Percentiles rank a stretch among this genome's conserved stretches.
These are phyloP conservation scores for Ziziphus jujuba DNA, from an alignment of 306 rosid species.

Conservation along the genomic window DNA sequence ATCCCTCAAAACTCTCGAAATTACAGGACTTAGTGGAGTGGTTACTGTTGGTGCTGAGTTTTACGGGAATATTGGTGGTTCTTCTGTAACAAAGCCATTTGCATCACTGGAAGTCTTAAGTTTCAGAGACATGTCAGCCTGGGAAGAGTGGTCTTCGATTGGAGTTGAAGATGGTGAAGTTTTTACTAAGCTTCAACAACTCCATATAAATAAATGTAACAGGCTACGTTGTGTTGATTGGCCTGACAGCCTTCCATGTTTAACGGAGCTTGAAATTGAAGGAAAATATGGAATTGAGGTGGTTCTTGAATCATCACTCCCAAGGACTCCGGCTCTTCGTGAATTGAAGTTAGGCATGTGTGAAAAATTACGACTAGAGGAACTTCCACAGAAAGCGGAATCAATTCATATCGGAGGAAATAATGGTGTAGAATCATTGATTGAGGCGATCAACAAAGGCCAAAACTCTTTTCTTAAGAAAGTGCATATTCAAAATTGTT, in stretches of 20 bases:
- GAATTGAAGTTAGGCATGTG: background rate
- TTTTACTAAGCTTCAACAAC: slow-evolving; percentile 7
- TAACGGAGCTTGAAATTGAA: background rate
- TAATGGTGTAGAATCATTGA: background rate
- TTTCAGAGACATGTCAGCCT: slow-evolving; percentile 2
- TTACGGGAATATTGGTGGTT: slow-evolving; percentile 6
- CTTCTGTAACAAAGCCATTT: background rate
- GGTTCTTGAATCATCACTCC: slow-evolving; percentile 24
- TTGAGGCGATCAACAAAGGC: background rate
- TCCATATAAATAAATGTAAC: background rate
- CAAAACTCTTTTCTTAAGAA: background rate
- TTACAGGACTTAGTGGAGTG: background rate
- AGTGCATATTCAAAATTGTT: slow-evolving; percentile 7
- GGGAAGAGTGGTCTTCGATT: slow-evolving; percentile 11
- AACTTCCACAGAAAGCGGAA: too few relatives aligned
- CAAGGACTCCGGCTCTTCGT: slow-evolving; percentile 19
- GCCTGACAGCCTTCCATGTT: slow-evolving; percentile 2
- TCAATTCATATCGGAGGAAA: too few relatives aligned
- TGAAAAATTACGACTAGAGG: background rate
- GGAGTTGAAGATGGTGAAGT: background rate
- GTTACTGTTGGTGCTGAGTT: slow-evolving; percentile 12
- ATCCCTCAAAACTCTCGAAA: background rate
- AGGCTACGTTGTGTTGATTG: too few relatives aligned
- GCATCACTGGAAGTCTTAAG: slow-evolving; percentile 11
- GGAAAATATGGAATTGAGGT: too few relatives aligned